These are phyloP conservation scores for Phytophthora sansomeana DNA, from an alignment of 352 stramenopile species.

Conservation along the genomic window DNA sequence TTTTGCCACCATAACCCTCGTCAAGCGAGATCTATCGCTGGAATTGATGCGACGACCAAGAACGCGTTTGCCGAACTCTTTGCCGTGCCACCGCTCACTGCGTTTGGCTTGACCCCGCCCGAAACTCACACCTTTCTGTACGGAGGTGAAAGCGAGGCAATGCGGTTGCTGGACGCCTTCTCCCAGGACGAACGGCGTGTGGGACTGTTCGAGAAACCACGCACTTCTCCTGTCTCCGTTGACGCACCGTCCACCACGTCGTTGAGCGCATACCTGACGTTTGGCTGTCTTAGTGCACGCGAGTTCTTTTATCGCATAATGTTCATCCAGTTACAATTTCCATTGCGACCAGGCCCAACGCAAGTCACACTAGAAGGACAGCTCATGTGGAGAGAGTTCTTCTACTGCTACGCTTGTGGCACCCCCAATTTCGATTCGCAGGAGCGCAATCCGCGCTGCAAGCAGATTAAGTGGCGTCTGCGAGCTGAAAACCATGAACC, in stretches of 20 bases:
- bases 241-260: conserved; percentile 92
- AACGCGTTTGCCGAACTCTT: conserved; percentile 36
- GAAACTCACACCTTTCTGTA: conserved; percentile 55
- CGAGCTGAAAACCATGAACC: conserved; percentile 37
- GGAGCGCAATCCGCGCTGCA: conserved; percentile 89
- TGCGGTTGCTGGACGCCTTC: conserved; percentile 66
- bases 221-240: conserved; percentile 89
- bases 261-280: conserved; percentile 93
- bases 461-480: conserved; percentile 76
- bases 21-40: conserved; percentile 34
- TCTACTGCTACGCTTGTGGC: conserved; percentile 81
- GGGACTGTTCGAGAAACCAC: conserved; percentile 96
- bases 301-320: conserved; percentile 85
- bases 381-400: conserved; percentile 97
- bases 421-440: conserved; percentile 91
- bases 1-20: conserved; percentile 28
- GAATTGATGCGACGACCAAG: conserved; percentile 18
- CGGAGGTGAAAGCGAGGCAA: conserved; percentile 59
- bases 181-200: conserved; percentile 76
- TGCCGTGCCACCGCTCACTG: conserved; percentile 45
- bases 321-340: conserved; percentile 92
- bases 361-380: conserved; percentile 93
- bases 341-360: conserved; percentile 76
- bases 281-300: conserved; percentile 90
- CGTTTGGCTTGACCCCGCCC: conserved; percentile 47